Evolutionary conservation across 129 eudicot genomes (phyloP).

Genomic region (Chrysanthemum lavandulifolium): DNA sequence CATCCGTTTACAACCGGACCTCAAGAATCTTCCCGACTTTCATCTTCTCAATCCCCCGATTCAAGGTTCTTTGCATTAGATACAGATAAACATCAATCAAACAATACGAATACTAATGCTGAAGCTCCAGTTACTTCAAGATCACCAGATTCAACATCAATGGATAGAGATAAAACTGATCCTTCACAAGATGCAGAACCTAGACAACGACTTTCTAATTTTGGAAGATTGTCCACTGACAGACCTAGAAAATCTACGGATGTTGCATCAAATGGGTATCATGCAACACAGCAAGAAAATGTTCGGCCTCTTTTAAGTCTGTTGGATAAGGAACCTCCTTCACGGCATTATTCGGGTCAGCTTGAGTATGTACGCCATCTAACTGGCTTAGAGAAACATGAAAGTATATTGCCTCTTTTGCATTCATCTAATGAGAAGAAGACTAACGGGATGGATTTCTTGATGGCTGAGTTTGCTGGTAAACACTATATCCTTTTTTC

Average conservation of each 20-base stretch:
- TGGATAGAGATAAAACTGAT: slow-evolving; percentile 49
- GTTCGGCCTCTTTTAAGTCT: slow-evolving; percentile 92
- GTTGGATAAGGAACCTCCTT: slow-evolving; percentile 97
- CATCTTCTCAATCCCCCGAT: slow-evolving; percentile 61
- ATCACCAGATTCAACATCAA: slow-evolving; percentile 48
- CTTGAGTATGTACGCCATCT: slow-evolving; percentile 86
- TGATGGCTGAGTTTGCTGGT: slow-evolving; percentile 98
- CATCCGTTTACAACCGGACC: slow-evolving; percentile 47
- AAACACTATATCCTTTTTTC: background rate
- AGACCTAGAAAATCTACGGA: slow-evolving; percentile 62
- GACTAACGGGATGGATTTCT: slow-evolving; percentile 73
- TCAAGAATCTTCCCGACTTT: slow-evolving; percentile 58
- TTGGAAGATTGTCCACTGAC: slow-evolving; percentile 62
- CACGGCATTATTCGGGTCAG: slow-evolving; percentile 87
- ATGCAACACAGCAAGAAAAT: slow-evolving; percentile 72
- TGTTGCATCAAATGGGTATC: slow-evolving; percentile 56
- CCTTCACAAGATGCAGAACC: slow-evolving; percentile 56
- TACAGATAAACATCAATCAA: slow-evolving; percentile 53
- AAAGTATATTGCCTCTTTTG: slow-evolving; percentile 81
- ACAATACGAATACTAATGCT: slow-evolving; percentile 37
- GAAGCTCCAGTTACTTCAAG: slow-evolving; percentile 53
- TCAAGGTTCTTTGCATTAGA: slow-evolving; percentile 44
- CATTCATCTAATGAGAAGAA: slow-evolving; percentile 83
- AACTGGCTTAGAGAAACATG: slow-evolving; percentile 87
- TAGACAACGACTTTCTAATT: slow-evolving; percentile 50